Base-by-base conservation (phyloP, 805 yeast genomes). In the Kregervanrija fluxuum region DNA sequence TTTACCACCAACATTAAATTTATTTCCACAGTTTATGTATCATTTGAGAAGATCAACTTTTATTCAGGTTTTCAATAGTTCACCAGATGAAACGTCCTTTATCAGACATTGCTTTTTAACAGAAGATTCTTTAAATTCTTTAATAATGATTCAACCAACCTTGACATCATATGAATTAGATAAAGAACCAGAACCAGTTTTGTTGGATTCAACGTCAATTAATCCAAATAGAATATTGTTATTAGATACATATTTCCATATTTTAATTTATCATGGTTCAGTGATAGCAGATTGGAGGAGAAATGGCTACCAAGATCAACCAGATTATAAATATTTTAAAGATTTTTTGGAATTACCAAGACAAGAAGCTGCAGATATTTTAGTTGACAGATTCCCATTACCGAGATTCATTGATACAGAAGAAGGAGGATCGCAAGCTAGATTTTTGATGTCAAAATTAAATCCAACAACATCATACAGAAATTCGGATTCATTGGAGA, bases 391-490 rank as follows among this genome's bases (percentile, higher is more conserved):
- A 53, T 81, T 77, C 67, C 88, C 88, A 43, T 68, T 81, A 49
- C 88, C 88, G 5, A 68, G 88, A 54, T 81, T 80, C 52, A 79
- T 81, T 43, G 86, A 81, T 56, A 79, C 85, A 22, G 85, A 81
- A 53, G 86, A 80, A 58, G 86, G 86, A 44, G 87, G 86, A 3
- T 80, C 86, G 0, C 88, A 81, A 56, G 86, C 87, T 0, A 70
- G 88, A 61, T 81, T 81, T 59, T 66, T 81, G 45, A 77, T 77
- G 71, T 81, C 86, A 3, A 80, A 80, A 61, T 66, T 81, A 54
- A 81, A 81, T 60, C 87, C 88, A 11, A 73, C 84, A 4, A 78
- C 80, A 2, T 71, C 73, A 38, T 79, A 80, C 57, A 67, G 74
- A 41, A 57, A 56, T 33, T 48, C 51, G 8, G 59, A 57, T 37